Percentiles rank a stretch among this genome's conserved stretches.
These are phyloP conservation scores for Yarrowia divulgata DNA, from an alignment of 805 yeast genomes.

Conservation along the genomic window DNA sequence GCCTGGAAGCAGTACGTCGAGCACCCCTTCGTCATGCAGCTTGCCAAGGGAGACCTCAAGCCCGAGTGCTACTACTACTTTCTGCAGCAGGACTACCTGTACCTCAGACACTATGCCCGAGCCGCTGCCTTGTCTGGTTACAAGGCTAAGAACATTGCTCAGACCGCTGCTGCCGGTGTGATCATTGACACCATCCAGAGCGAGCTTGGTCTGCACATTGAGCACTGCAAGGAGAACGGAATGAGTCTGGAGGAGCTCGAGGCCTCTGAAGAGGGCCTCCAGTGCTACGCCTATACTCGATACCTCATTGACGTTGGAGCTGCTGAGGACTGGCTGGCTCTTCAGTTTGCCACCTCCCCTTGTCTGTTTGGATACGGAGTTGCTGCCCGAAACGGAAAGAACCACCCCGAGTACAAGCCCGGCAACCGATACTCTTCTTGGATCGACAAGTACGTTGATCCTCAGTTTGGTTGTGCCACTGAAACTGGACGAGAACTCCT, in stretches of 20 bases:
- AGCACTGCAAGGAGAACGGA: slow-evolving; percentile 57
- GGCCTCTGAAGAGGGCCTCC: slow-evolving; percentile 59
- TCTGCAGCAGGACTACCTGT: slow-evolving; percentile 71
- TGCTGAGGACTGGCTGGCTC: slow-evolving; percentile 65
- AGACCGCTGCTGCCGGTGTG: slow-evolving; percentile 54
- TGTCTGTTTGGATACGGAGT: slow-evolving; percentile 79
- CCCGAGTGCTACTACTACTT: slow-evolving; percentile 61
- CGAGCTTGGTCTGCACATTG: slow-evolving; percentile 65
- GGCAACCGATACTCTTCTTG: slow-evolving; percentile 55
- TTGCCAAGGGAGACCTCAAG: slow-evolving; percentile 62
- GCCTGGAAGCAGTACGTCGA: slow-evolving; percentile 64
- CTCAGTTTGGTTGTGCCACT: slow-evolving; percentile 64
- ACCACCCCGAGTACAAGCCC: slow-evolving; percentile 44
- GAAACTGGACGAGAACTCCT: slow-evolving; percentile 58
- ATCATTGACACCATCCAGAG: slow-evolving; percentile 60
- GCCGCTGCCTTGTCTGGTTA: slow-evolving; percentile 70
- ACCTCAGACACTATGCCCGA: slow-evolving; percentile 70
- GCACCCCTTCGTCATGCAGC: slow-evolving; percentile 65
- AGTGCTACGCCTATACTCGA: slow-evolving; percentile 67
- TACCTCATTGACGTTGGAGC: slow-evolving; percentile 63
- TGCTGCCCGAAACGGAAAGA: slow-evolving; percentile 53
- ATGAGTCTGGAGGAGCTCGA: slow-evolving; percentile 54
- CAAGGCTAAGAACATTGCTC: slow-evolving; percentile 62
- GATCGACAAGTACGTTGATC: slow-evolving; percentile 67
- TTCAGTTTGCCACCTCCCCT: slow-evolving; percentile 74